Conservation (phyloP, 2,329 filamentous ascomycete genomes). For the Emmonsiellopsis sp. region DNA sequence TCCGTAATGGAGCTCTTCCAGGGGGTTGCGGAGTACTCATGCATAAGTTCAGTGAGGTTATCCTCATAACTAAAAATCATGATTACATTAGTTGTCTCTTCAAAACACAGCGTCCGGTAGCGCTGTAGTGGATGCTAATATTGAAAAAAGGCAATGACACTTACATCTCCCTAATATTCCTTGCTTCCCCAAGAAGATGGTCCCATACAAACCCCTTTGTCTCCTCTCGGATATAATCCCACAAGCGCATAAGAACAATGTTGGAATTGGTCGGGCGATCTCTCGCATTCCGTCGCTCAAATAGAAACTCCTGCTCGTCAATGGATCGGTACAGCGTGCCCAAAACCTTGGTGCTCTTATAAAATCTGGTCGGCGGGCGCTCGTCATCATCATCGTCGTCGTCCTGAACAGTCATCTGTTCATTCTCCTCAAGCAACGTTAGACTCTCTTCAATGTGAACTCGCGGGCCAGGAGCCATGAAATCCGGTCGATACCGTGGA, state of each 20-base stretch:
- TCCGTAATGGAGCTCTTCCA: constrained; percentile 14
- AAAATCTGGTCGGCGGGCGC: constrained; percentile 45
- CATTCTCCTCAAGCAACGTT: constrained; percentile 32
- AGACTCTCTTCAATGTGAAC: constrained; percentile 31
- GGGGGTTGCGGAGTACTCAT: constrained; percentile 13
- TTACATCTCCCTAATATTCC: constrained; percentile 16
- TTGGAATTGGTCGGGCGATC: constrained; percentile 4
- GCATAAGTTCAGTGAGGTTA: constrained; percentile 15
- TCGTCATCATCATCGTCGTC: constrained; percentile 40
- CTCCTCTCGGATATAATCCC: constrained; percentile 14
- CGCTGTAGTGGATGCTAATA: neutral
- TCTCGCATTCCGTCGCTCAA: constrained; percentile 34
- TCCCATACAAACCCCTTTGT: constrained; percentile 17
- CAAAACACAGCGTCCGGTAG: neutral
- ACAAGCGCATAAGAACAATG: constrained; percentile 17
- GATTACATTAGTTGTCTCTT: no score
- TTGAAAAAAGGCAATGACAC: neutral
- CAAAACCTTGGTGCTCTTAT: constrained; percentile 58
- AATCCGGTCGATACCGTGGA: constrained; percentile 37
- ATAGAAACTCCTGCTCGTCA: constrained; percentile 60
- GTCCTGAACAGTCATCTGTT: constrained; percentile 36
- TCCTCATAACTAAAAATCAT: constrained; percentile 8
- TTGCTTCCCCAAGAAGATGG: constrained; percentile 11
- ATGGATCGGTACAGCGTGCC: constrained; percentile 63
- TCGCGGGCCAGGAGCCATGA: constrained; percentile 43